phyloP scores from a whole-genome alignment of 1,284 basidiomycete species.

The Waitea zeae region DNA sequence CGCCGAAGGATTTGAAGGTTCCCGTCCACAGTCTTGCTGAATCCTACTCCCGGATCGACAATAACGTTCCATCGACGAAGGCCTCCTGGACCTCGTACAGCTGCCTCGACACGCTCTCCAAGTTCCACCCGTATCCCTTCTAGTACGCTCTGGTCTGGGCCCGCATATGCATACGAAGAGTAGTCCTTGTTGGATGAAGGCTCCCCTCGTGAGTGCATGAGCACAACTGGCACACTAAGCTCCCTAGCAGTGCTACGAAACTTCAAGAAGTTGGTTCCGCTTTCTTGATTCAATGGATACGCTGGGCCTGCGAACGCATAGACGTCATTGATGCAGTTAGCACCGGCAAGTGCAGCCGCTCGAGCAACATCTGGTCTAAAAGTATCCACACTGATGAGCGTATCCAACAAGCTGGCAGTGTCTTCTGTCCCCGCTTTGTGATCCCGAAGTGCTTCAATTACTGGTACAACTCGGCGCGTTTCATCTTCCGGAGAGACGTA shows the following conservation, averaged over 20 bases:
- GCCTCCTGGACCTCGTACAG: slow-evolving; percentile 59
- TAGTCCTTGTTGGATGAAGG: slow-evolving; percentile 63
- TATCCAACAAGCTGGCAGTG: slow-evolving; percentile 10
- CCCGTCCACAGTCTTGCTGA: slow-evolving; percentile 73
- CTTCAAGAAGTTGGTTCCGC: slow-evolving; percentile 20
- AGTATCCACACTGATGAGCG: slow-evolving; percentile 81
- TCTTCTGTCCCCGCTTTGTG: slow-evolving; percentile 5
- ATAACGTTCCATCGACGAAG: slow-evolving; percentile 84
- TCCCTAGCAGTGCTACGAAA: slow-evolving; percentile 59
- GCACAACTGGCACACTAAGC: slow-evolving; percentile 52
- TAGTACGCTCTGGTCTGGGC: slow-evolving; percentile 31
- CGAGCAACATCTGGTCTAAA: slow-evolving; percentile 77
- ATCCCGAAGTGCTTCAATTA: slow-evolving; percentile 31
- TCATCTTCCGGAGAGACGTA: slow-evolving; percentile 66
- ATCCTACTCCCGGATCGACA: slow-evolving; percentile 88
- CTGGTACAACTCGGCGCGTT: slow-evolving; percentile 53
- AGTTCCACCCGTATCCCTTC: slow-evolving; percentile 65
- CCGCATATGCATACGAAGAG: slow-evolving; percentile 23
- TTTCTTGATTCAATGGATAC: slow-evolving; percentile 22
- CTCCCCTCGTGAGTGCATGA: slow-evolving; percentile 91
- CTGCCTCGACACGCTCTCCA: slow-evolving; percentile 43
- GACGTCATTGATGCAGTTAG: slow-evolving; percentile 92
- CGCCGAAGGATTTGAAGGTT: slow-evolving; percentile 58
- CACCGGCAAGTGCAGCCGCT: slow-evolving; percentile 68
- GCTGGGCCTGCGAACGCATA: slow-evolving; percentile 60